Base-by-base conservation (phyloP, 495 filamentous ascomycete genomes). In the Aspergillus funiculosus region DNA sequence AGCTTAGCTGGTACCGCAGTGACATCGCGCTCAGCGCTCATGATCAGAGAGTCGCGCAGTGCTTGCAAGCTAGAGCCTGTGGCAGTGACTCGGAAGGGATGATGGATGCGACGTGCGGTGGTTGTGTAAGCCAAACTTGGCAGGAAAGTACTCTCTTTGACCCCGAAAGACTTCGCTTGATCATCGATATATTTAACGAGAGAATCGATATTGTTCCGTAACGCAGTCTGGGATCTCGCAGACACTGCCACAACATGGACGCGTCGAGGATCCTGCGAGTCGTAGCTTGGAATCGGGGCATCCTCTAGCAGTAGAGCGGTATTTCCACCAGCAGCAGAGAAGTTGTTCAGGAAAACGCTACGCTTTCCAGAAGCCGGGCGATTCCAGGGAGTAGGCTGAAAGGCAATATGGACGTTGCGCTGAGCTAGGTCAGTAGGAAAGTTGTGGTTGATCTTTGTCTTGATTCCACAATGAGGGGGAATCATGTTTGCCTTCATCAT, bases 401-500 rank as follows among this genome's bases (percentile, higher is more conserved):
- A 54, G 3, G 79, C 77, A 57, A 83, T 80, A 58, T 90, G 81
- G 24, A 91, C 85, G 45, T 87, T 87, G 19, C 87, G 82, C 44
- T 89, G 75, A 0, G 67, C 65, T 1, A 90, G 65, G 57, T 91
- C 84, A 19, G 77, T 79, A 1, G 88, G 87, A 69, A 91, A 92
- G 25, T 77, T 83, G 67, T 85, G 77, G 74, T 94, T 79, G 73
- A 92, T 77, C 63, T 78, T 78, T 6, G 72, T 78, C 68, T 94
- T 92, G 71, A 91, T 91, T n/a, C 88, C 88, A 45, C 86, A 81
- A 50, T 92, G 87, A 6, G 87, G 85, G 5, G 89, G 87, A 37
- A 96, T 94, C 25, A 71, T 73, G 56, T 82, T 85, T 58, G 91
- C 84, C 61, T 83, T 74, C 63, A 95, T 67, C 89, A 95, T 95